Evolutionary conservation across 2,329 filamentous ascomycete species (phyloP), one percentile per base, ranked within the genome.

Genomic region (Cryphonectria nitschkei): DNA sequence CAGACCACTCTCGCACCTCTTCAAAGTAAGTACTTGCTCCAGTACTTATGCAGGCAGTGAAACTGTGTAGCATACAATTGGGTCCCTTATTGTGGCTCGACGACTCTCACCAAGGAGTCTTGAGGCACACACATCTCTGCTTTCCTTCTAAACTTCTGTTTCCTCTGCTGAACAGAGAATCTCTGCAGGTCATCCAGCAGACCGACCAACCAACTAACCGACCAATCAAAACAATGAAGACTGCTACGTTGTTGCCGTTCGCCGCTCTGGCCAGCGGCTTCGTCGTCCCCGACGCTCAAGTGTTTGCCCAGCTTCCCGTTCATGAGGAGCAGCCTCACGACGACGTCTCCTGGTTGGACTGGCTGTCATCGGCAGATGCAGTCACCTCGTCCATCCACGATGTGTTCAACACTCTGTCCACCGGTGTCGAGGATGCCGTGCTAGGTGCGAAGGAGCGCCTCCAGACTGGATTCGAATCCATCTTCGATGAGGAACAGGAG

Each of bases 401-500:
- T 16, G 65, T 68, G 34, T 65, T 74, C 29, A 70, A 74, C 19
- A 68, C 69, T 8, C 50, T 74, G 37, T 70, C 71, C 8, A 52
- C 72, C 1, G 62, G 70, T 65, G 46, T 73, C 13, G 70, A 72
- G 34, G 71, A 70, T 46, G 61, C 68, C 68, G 65, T 73, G 64
- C 29, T 75, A 26, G 56, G 69, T 32, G 65, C 74, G 67, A 67
- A 73, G 67, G 54, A 29, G 5, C 67, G 62, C 41, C 52, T 73
- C 64, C 61, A 69, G 65, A 50, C 58, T 4, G 60, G 64, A 39
- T 75, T 76, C 50, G 78, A 80, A 65, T 76, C 77, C 56, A 79
- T 80, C 50, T 78, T 79, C 46, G 79, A 81, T 62, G 77, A 80
- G 46, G 71, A 70, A 41, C 71, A 70, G 22, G 58, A 52, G 34